Evolutionary conservation across 2,329 filamentous ascomycete species (phyloP).

Genomic region (Dryadomyces quercus-mongolicae): DNA sequence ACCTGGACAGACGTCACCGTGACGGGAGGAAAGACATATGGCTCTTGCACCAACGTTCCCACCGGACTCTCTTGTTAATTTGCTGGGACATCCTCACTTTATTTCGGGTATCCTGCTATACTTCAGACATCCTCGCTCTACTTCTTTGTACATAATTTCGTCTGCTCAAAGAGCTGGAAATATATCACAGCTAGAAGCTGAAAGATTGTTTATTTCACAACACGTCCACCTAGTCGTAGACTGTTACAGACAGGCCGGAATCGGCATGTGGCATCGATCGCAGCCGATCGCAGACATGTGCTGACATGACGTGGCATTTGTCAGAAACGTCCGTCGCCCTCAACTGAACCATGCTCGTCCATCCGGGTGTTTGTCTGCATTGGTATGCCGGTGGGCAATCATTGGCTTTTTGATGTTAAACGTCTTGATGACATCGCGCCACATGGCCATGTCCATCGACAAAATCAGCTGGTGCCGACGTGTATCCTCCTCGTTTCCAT

Average conservation of each 20-base stretch:
- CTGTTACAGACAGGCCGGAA: too few species aligned
- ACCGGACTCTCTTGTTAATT: slow-evolving; percentile 5
- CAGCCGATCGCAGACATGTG: too few species aligned
- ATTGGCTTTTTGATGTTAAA: slow-evolving; percentile 70
- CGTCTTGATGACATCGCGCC: slow-evolving; percentile 63
- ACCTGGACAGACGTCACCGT: slow-evolving; percentile 22
- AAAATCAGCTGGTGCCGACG: slow-evolving; percentile 74
- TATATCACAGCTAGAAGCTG: too few species aligned
- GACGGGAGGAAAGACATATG: slow-evolving; percentile 20
- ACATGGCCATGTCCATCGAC: slow-evolving; percentile 73
- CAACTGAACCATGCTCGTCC: slow-evolving; percentile 9
- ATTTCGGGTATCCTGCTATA: too few species aligned
- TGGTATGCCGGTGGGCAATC: slow-evolving; percentile 62
- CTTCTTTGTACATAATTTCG: not conserved
- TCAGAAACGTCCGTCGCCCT: not conserved
- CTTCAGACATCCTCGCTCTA: too few species aligned
- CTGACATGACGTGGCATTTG: too few species aligned
- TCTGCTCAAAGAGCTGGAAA: too few species aligned
- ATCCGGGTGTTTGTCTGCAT: slow-evolving; percentile 13
- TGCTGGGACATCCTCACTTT: too few species aligned
- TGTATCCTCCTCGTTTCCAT: slow-evolving; percentile 6
- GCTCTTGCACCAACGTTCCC: slow-evolving; percentile 8
- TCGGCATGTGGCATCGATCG: too few species aligned
- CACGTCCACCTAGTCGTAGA: too few species aligned
- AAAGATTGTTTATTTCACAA: too few species aligned